These are phyloP conservation scores for Alloteropsis semialata DNA, from an alignment of 176 grass and related monocot genomes.

Conservation along the genomic window DNA sequence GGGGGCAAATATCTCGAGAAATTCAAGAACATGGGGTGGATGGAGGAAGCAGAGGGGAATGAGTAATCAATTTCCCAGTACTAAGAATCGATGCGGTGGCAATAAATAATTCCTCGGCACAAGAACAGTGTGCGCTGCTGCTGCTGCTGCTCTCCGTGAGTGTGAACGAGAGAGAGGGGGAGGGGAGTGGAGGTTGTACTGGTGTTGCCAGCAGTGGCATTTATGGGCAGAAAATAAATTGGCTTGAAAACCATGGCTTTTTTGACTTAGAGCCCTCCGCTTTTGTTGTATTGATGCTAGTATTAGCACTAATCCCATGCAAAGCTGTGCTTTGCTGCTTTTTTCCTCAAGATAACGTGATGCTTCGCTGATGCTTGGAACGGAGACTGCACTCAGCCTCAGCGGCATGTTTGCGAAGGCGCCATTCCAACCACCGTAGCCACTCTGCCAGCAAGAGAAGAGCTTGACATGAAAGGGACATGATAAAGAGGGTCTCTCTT, in stretches of 20 bases:
- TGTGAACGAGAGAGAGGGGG: not conserved
- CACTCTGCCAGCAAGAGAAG: not conserved
- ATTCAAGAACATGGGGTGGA: slow-evolving; percentile 31
- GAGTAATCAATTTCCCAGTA: slow-evolving; percentile 25
- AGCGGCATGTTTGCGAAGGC: not conserved
- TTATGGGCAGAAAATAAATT: not conserved
- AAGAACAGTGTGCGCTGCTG: not conserved
- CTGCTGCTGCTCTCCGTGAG: not conserved
- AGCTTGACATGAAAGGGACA: slow-evolving; percentile 18
- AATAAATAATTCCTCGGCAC: slow-evolving; percentile 16
- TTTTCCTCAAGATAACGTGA: not conserved
- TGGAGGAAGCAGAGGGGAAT: slow-evolving; percentile 35
- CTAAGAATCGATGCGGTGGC: slow-evolving; percentile 31
- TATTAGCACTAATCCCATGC: not conserved
- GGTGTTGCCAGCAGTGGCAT: not conserved
- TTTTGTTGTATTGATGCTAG: not conserved
- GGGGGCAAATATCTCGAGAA: slow-evolving; percentile 7
- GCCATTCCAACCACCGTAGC: slow-evolving; percentile 35
- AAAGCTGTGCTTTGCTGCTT: not conserved
- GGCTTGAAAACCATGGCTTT: not conserved
- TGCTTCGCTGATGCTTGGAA: not conserved
- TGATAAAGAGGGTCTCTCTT: not conserved
- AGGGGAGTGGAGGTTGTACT: not conserved
- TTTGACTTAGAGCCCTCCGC: not conserved
- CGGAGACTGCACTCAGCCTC: not conserved